phyloP scores from a whole-genome alignment of 1,284 basidiomycete genomes.

The Sanguinoderma infundibulare region DNA sequence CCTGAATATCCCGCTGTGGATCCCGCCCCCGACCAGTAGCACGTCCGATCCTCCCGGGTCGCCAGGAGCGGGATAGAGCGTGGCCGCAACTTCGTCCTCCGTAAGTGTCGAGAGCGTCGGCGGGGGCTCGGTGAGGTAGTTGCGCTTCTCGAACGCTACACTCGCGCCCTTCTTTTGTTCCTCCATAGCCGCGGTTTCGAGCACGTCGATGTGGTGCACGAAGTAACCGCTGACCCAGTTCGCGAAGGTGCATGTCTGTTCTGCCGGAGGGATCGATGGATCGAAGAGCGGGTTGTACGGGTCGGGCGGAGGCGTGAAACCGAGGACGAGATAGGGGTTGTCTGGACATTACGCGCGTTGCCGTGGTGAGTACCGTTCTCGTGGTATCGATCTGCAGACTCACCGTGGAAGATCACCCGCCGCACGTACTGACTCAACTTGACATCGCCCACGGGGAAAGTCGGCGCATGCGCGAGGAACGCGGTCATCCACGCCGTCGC shows the following conservation, averaged over 20 bases:
- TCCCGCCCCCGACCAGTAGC: slow-evolving; percentile 14
- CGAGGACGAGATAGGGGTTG: slow-evolving; percentile 24
- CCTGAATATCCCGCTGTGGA: slow-evolving; percentile 18
- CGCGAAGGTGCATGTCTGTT: slow-evolving; percentile 23
- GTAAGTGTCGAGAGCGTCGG: slow-evolving; percentile 22
- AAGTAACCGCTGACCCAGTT: slow-evolving; percentile 31
- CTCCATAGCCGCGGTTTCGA: background rate
- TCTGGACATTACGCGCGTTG: background rate
- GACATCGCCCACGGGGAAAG: background rate
- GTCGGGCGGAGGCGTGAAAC: slow-evolving; percentile 27
- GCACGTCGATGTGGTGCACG: background rate
- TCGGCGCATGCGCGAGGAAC: slow-evolving; percentile 26
- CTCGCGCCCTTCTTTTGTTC: background rate
- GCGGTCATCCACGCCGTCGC: slow-evolving; percentile 19
- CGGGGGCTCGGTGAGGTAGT: slow-evolving; percentile 9
- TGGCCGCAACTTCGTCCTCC: slow-evolving; percentile 15
- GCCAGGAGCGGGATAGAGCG: slow-evolving; percentile 17
- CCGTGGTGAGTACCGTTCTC: background rate
- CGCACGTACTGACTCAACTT: slow-evolving; percentile 3
- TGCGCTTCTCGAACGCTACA: slow-evolving; percentile 18
- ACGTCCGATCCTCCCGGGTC: slow-evolving; percentile 26
- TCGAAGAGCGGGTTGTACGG: slow-evolving; percentile 30
- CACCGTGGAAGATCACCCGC: slow-evolving; percentile 5
- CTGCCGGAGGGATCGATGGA: slow-evolving; percentile 19
- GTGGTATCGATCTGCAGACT: background rate